phyloP scores from a whole-genome alignment of 805 yeast genomes.

The Danielia reshetovae region DNA sequence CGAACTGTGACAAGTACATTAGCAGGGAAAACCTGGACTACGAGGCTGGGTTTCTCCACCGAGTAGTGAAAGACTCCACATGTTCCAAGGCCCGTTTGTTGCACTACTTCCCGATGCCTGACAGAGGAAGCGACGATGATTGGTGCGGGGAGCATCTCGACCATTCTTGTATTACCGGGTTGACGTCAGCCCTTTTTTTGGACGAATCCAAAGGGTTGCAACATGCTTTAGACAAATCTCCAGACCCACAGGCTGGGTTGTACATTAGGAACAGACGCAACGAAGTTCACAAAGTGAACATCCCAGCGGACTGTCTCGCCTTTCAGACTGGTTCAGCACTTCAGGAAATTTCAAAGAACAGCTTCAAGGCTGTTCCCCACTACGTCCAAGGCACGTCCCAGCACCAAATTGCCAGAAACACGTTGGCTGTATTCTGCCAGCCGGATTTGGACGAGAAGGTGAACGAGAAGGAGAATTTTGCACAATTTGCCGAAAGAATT shows the following conservation, averaged over 20 bases:
- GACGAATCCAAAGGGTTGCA: conserved; percentile 30
- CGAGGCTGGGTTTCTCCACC: conserved; percentile 34
- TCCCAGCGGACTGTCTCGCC: conserved; percentile 53
- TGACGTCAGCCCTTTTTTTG: conserved; percentile 51
- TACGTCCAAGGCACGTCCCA: conserved; percentile 43
- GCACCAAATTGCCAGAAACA: conserved; percentile 43
- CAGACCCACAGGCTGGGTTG: conserved; percentile 47
- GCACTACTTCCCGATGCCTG: conserved; percentile 45
- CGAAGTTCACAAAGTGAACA: conserved; percentile 44
- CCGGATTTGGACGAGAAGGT: conserved; percentile 51
- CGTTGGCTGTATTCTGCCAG: conserved; percentile 61
- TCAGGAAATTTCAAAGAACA: conserved; percentile 45
- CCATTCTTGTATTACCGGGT: conserved; percentile 57
- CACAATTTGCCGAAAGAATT: conserved; percentile 43
- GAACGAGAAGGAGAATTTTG: conserved; percentile 44
- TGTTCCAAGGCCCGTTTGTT: conserved; percentile 56
- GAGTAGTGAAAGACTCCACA: conserved; percentile 46
- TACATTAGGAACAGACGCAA: conserved; percentile 47
- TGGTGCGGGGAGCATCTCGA: conserved; percentile 67
- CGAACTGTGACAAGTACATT: conserved; percentile 49
- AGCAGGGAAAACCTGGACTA: conserved; percentile 23
- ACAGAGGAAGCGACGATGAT: conserved; percentile 18
- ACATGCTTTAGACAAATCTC: conserved; percentile 24
- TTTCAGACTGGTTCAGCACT: conserved; percentile 60
- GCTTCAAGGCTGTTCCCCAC: conserved; percentile 57